phyloP scores from a whole-genome alignment of 805 yeast species.

The Pichia deserticola region DNA sequence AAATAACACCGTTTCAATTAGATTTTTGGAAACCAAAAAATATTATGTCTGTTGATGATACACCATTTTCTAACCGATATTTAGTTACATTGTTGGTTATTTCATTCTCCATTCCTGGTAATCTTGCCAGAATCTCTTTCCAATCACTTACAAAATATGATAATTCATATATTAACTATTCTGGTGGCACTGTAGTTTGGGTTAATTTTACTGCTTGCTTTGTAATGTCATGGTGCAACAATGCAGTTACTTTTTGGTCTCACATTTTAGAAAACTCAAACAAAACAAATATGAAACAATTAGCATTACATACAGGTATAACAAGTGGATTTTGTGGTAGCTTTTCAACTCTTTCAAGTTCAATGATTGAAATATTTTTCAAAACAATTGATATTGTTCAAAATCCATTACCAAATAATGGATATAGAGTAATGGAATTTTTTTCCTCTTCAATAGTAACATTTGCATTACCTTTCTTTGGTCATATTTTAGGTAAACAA shows the following conservation, averaged over 20 bases:
- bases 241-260: slow-evolving; percentile 13
- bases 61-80: slow-evolving; percentile 12
- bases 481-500: slow-evolving; percentile 53
- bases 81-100: slow-evolving; percentile 8
- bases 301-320: slow-evolving; percentile 49
- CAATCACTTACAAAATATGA: slow-evolving; percentile 12
- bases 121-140: slow-evolving; percentile 11
- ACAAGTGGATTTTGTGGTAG: slow-evolving; percentile 84
- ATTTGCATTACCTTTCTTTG: slow-evolving; percentile 52
- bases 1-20: slow-evolving; percentile 9
- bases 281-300: slow-evolving; percentile 29
- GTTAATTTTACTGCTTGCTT: slow-evolving; percentile 69
- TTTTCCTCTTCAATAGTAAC: slow-evolving; percentile 57
- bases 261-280: slow-evolving; percentile 4
- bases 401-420: slow-evolving; percentile 45
- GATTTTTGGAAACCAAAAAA: slow-evolving; percentile 15
- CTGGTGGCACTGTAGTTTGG: slow-evolving; percentile 48
- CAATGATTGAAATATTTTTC: slow-evolving; percentile 48
- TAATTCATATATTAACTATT: slow-evolving; percentile 13
- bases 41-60: slow-evolving; percentile 13
- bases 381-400: slow-evolving; percentile 37
- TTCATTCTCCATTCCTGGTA: slow-evolving; percentile 13
- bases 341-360: slow-evolving; percentile 68
- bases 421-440: slow-evolving; percentile 74
- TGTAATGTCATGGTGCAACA: slow-evolving; percentile 46